Evolutionary conservation across 2,329 filamentous ascomycete species (phyloP).

Genomic region (Colletotrichum sidae): DNA sequence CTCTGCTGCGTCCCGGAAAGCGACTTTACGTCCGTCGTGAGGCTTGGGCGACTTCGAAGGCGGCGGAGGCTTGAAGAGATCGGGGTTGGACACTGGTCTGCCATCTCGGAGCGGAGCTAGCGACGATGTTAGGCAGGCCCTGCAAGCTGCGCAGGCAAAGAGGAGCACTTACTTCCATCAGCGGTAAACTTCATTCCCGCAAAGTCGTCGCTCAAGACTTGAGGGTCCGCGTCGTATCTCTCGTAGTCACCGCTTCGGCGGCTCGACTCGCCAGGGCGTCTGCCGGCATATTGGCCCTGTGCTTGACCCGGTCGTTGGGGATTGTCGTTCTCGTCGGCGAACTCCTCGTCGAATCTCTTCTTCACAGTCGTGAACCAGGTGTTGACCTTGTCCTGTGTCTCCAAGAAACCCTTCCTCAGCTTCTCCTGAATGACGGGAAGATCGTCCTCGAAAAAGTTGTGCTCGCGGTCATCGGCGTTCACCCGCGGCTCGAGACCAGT

Average conservation of each 20-base stretch:
- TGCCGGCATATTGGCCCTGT: slow-evolving; percentile 37
- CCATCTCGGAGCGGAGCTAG: slow-evolving; percentile 63
- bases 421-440: slow-evolving; percentile 93
- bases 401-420: slow-evolving; percentile 91
- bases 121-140: slow-evolving; percentile 31
- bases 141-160: neutral
- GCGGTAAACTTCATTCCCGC: slow-evolving; percentile 72
- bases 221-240: slow-evolving; percentile 93
- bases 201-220: slow-evolving; percentile 92
- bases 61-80: slow-evolving; percentile 79
- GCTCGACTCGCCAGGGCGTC: slow-evolving; percentile 70
- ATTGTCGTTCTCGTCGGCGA: slow-evolving; percentile 75
- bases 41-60: slow-evolving; percentile 63
- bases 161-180: slow-evolving; percentile 68
- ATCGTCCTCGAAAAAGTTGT: slow-evolving; percentile 96
- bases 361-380: slow-evolving; percentile 91
- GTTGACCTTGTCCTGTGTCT: slow-evolving; percentile 94
- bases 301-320: slow-evolving; percentile 49
- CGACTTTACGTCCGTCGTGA: slow-evolving; percentile 63
- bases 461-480: slow-evolving; percentile 76
- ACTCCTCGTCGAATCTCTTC: slow-evolving; percentile 93
- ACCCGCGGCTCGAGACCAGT: slow-evolving; percentile 60
- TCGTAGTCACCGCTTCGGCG: slow-evolving; percentile 88
- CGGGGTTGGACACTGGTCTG: slow-evolving; percentile 78
- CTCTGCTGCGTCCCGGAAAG: slow-evolving; percentile 74